Evolutionary conservation across 768 basidiomycete genomes (phyloP).

Genomic region (Mycena vulgaris): DNA sequence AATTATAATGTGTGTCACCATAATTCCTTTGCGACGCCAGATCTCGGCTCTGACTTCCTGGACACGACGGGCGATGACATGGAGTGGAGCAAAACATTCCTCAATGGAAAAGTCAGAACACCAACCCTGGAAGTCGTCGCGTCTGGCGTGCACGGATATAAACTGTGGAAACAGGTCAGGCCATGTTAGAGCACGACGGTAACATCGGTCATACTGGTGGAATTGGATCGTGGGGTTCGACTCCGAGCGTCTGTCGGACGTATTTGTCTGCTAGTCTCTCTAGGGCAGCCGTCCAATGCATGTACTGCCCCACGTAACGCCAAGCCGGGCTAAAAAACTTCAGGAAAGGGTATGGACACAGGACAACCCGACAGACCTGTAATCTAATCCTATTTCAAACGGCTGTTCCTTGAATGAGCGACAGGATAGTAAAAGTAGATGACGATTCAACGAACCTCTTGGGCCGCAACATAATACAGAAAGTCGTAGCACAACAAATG

Average conservation of each 20-base stretch:
- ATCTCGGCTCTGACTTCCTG: conserved; percentile 50
- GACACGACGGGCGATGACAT: conserved; percentile 48
- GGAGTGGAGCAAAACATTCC: conserved; percentile 51
- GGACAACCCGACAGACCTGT: conserved; percentile 15
- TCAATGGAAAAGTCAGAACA: conserved; percentile 46
- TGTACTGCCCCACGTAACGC: conserved; percentile 51
- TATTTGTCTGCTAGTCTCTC: conserved; percentile 45
- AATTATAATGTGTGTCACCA: conserved; percentile 49
- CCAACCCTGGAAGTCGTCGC: conserved; percentile 51
- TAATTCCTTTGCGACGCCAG: conserved; percentile 41
- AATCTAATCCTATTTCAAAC: conserved; percentile 50
- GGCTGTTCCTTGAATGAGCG: conserved; percentile 38
- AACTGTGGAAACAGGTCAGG: conserved; percentile 40
- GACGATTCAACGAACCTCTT: conserved; percentile 36
- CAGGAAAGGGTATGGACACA: conserved; percentile 2
- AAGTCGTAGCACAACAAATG: conserved; percentile 44
- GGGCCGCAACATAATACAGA: conserved; percentile 42
- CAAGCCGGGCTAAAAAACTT: conserved; percentile 49
- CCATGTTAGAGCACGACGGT: conserved; percentile 19
- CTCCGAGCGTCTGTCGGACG: conserved; percentile 43
- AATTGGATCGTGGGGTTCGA: conserved; percentile 40
- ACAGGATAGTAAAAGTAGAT: neutral
- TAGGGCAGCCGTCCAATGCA: conserved; percentile 47
- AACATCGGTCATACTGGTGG: conserved; percentile 44
- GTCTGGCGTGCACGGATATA: conserved; percentile 55